These are phyloP conservation scores for Diospyros kaki DNA, from an alignment of 148 eudicot genomes.

Conservation along the genomic window DNA sequence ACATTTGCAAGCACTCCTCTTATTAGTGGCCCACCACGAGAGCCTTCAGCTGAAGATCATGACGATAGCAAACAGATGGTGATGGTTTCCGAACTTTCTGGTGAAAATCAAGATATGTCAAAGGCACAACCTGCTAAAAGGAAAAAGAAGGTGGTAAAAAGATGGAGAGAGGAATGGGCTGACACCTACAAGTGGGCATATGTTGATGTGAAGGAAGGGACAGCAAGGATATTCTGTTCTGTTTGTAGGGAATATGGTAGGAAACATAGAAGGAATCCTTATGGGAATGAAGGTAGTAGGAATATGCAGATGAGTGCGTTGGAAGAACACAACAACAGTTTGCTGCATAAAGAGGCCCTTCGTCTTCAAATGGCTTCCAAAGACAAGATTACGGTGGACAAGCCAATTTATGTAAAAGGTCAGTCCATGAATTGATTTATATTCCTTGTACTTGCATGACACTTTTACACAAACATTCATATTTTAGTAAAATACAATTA, in stretches of 20 bases:
- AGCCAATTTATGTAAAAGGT: constrained; percentile 94
- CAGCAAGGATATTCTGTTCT: constrained; percentile 91
- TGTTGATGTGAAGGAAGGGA: constrained; percentile 92
- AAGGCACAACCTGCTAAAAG: constrained; percentile 66
- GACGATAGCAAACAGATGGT: constrained; percentile 70
- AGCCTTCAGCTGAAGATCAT: constrained; percentile 67
- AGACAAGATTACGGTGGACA: constrained; percentile 77
- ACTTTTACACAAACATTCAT: not conserved
- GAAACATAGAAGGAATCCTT: constrained; percentile 93
- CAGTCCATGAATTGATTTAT: constrained; percentile 17
- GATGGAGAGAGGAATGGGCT: constrained; percentile 99
- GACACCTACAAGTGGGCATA: constrained; percentile 99
- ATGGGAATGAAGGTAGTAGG: constrained; percentile 99
- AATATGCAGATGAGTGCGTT: constrained; percentile 99
- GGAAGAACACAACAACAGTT: constrained; percentile 96
- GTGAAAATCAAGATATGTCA: constrained; percentile 75
- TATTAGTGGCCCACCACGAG: constrained; percentile 54
- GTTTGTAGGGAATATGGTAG: constrained; percentile 96
- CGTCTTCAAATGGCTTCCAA: constrained; percentile 95
- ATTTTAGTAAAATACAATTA: not conserved
- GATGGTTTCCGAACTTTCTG: constrained; percentile 49
- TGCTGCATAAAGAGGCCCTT: constrained; percentile 95
- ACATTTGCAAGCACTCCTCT: constrained; percentile 63
- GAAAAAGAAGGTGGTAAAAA: constrained; percentile 95
- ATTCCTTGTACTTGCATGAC: constrained; percentile 3